These are phyloP conservation scores for Gomphus sp. DNA, from an alignment of 1,284 basidiomycete species.

Conservation along the genomic window DNA sequence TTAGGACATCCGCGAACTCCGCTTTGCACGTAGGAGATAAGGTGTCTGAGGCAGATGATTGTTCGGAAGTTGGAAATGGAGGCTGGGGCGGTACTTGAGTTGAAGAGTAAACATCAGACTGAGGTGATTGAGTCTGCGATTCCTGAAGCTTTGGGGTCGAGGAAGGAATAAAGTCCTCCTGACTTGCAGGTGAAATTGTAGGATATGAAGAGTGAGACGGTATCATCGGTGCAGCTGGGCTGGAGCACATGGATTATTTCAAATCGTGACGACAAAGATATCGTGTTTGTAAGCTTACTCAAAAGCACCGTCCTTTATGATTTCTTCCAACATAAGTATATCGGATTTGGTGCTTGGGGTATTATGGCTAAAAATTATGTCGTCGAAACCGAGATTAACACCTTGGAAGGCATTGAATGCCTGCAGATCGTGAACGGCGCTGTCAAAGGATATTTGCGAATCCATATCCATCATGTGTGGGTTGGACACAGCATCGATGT, in stretches of 20 bases:
- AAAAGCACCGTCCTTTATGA: constrained; percentile 3
- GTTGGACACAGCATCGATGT: not conserved
- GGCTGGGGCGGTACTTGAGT: not conserved
- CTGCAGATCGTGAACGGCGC: not conserved
- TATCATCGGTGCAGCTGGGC: not conserved
- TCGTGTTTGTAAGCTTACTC: not conserved
- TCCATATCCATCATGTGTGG: constrained; percentile 6
- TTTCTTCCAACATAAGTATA: constrained; percentile 8
- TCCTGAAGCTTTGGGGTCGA: not conserved
- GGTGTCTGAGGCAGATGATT: too few relatives aligned
- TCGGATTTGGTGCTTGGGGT: not conserved
- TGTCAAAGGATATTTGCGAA: constrained; percentile 3
- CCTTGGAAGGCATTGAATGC: not conserved
- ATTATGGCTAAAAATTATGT: not conserved
- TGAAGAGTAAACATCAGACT: not conserved
- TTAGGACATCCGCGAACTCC: not conserved
- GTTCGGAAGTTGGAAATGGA: not conserved
- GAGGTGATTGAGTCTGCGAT: not conserved
- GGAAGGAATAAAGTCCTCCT: not conserved
- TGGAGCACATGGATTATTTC: not conserved
- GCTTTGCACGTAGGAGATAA: not conserved
- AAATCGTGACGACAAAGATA: not conserved
- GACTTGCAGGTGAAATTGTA: not conserved
- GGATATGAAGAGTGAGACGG: not conserved
- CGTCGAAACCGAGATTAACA: constrained; percentile 1